phyloP scores from a whole-genome alignment of 2,329 filamentous ascomycete genomes.

The Ascochyta koolunga region DNA sequence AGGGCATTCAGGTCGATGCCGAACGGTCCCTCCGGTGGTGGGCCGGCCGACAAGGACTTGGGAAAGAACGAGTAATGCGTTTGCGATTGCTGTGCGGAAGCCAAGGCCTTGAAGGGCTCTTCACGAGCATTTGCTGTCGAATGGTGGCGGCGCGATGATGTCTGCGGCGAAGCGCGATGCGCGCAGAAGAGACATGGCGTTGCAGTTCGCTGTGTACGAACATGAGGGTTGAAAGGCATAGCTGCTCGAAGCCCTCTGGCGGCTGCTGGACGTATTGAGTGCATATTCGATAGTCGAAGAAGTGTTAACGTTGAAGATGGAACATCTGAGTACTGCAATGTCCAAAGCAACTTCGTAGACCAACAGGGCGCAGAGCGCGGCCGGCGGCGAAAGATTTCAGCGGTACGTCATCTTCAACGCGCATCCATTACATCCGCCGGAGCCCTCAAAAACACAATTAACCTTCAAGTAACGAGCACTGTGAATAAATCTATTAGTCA shows the following conservation, averaged over 20 bases:
- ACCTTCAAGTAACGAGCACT: neutral
- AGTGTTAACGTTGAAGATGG: neutral
- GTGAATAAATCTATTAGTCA: neutral
- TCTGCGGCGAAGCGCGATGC: slow-evolving; percentile 17
- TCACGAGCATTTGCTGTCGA: slow-evolving; percentile 28
- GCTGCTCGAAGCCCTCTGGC: slow-evolving; percentile 34
- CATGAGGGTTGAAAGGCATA: slow-evolving; percentile 18
- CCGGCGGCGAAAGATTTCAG: slow-evolving; percentile 18
- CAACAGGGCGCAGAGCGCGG: slow-evolving; percentile 2
- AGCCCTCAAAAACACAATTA: neutral
- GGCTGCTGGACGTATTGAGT: slow-evolving; percentile 27
- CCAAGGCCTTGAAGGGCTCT: slow-evolving; percentile 23
- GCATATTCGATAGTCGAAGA: slow-evolving; percentile 17
- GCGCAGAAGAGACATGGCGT: slow-evolving; percentile 36
- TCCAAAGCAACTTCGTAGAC: neutral
- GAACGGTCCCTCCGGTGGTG: slow-evolving; percentile 80
- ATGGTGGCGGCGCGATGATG: slow-evolving; percentile 28
- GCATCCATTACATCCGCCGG: neutral
- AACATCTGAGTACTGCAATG: slow-evolving; percentile 11
- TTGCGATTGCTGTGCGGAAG: slow-evolving; percentile 23
- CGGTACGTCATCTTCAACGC: slow-evolving; percentile 24
- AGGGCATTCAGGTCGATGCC: slow-evolving; percentile 71
- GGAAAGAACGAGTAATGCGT: slow-evolving; percentile 93
- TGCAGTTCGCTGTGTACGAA: slow-evolving; percentile 21
- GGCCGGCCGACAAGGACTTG: slow-evolving; percentile 73